A percentile compares a stretch with the other conserved stretches of the same genome.
Conservation (phyloP, 164 flowering plant species). For the Chimonanthus praecox region DNA sequence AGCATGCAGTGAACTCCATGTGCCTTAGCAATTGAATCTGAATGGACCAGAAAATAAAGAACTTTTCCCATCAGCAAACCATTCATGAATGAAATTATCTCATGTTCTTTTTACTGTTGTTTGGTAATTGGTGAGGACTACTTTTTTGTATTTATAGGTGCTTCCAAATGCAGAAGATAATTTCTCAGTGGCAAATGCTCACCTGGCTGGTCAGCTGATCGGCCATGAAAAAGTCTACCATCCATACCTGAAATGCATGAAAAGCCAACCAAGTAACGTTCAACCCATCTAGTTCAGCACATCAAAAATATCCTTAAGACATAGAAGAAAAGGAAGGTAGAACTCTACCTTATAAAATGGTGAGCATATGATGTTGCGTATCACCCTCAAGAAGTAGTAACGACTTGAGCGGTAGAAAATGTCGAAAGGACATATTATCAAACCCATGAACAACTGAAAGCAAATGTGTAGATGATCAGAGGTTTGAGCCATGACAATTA, state of each 20-base stretch:
- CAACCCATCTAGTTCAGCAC: neutral
- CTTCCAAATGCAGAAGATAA: neutral
- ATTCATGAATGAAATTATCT: neutral
- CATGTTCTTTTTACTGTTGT: neutral
- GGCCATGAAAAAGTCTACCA: slow-evolving; percentile 98
- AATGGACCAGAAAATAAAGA: neutral
- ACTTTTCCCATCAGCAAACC: neutral
- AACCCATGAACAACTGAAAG: slow-evolving; percentile 41
- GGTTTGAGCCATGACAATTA: neutral
- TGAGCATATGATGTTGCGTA: slow-evolving; percentile 81
- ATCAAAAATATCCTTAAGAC: neutral
- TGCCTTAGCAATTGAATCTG: slow-evolving; percentile 88
- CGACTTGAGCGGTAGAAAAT: slow-evolving; percentile 77
- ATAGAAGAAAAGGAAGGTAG: too few species aligned
- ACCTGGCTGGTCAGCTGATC: slow-evolving; percentile 99
- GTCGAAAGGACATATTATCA: slow-evolving; percentile 80
- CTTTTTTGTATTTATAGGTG: neutral
- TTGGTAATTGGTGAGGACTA: neutral
- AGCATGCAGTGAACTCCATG: slow-evolving; percentile 88
- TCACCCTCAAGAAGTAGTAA: slow-evolving; percentile 60
- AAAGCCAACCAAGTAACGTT: neutral
- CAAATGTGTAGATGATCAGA: neutral
- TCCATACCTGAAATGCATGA: slow-evolving; percentile 56
- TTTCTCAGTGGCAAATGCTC: neutral
- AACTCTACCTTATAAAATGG: slow-evolving; percentile 77